A percentile compares a stretch with the other conserved stretches of the same genome.
Conservation (phyloP, 1,284 basidiomycete species). For the Ganoderma sp. region DNA sequence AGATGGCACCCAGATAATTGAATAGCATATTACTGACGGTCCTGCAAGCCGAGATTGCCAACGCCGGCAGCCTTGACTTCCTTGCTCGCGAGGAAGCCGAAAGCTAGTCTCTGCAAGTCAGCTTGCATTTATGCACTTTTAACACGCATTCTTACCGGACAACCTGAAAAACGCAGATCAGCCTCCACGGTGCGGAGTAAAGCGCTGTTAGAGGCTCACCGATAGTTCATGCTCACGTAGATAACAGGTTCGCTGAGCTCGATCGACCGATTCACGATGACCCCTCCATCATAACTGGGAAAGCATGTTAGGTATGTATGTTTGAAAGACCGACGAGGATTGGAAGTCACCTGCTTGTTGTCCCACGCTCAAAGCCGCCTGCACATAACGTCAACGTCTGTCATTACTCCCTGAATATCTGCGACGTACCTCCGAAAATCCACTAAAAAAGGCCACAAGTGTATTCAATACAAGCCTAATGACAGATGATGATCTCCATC, state of each 20-base stretch:
- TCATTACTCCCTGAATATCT: slow-evolving; percentile 1
- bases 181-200: neutral
- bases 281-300: slow-evolving; percentile 36
- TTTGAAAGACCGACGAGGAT: neutral
- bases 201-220: slow-evolving; percentile 15
- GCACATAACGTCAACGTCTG: neutral
- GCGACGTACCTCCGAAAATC: slow-evolving; percentile 56
- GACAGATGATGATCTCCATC: neutral
- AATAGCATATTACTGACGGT: slow-evolving; percentile 46
- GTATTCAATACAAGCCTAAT: neutral
- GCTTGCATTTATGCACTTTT: neutral
- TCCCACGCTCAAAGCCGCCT: slow-evolving; percentile 41
- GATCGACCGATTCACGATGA: slow-evolving; percentile 44
- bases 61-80: slow-evolving; percentile 57
- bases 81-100: slow-evolving; percentile 39
- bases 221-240: slow-evolving; percentile 29
- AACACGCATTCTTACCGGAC: slow-evolving; percentile 37
- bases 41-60: slow-evolving; percentile 59
- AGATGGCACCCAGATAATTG: slow-evolving; percentile 8
- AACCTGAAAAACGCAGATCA: slow-evolving; percentile 11
- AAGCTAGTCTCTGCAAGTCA: slow-evolving; percentile 24
- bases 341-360: slow-evolving; percentile 17
- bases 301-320: neutral
- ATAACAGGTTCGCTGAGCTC: slow-evolving; percentile 41
- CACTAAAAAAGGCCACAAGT: slow-evolving; percentile 43